These are phyloP conservation scores for Salvia rosmarinus DNA, from an alignment of 257 asterid genomes.

Conservation along the genomic window DNA sequence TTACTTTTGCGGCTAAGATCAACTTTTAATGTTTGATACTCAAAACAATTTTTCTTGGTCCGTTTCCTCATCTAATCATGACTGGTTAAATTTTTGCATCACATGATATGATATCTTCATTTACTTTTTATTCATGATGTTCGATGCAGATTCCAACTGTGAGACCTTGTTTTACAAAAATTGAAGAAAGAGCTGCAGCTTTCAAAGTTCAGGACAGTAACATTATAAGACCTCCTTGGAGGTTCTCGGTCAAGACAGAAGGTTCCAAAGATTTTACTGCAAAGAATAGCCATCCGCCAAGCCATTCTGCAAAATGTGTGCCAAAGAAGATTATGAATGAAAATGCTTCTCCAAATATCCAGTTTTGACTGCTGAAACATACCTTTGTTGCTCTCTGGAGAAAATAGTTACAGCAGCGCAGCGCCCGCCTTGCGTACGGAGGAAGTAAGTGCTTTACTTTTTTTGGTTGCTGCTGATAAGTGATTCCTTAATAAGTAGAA, in stretches of 20 bases:
- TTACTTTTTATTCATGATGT: neutral
- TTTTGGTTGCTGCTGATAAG: neutral
- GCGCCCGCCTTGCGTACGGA: neutral
- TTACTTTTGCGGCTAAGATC: neutral
- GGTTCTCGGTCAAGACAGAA: constrained; percentile 50
- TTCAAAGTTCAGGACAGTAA: constrained; percentile 45
- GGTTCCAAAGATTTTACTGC: constrained; percentile 39
- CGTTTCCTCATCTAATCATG: neutral
- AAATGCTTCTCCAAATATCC: constrained; percentile 71
- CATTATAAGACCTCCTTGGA: constrained; percentile 63
- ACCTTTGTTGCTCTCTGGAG: neutral
- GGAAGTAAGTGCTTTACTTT: constrained; percentile 6
- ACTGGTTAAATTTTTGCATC: neutral
- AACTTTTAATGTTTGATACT: neutral
- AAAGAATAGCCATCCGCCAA: constrained; percentile 38
- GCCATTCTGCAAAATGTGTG: constrained; percentile 39
- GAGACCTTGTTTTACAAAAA: constrained; percentile 41
- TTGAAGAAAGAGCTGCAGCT: constrained; percentile 40
- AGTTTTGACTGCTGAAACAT: constrained; percentile 33
- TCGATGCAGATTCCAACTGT: constrained; percentile 45
- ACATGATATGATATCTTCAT: constrained; percentile 6
- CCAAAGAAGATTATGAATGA: constrained; percentile 42
- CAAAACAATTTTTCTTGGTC: neutral
- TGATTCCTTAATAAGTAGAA: neutral
- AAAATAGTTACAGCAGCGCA: neutral